Evolutionary conservation across 768 basidiomycete species (phyloP).

Genomic region (Calvatia gigantea): DNA sequence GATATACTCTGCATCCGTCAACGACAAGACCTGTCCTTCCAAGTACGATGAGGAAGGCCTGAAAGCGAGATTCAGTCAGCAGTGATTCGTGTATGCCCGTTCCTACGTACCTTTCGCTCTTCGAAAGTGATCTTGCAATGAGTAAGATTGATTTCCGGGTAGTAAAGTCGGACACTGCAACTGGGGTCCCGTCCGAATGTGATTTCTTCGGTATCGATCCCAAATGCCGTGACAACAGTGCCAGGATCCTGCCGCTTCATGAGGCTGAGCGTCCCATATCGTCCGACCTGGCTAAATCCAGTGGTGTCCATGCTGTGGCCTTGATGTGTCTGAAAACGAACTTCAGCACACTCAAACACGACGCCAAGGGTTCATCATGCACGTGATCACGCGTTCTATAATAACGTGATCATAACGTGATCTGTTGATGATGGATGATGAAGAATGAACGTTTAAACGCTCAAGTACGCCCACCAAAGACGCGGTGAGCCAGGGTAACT

Average conservation of each 20-base stretch:
- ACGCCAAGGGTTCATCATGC: neutral
- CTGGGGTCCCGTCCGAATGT: conserved; percentile 65
- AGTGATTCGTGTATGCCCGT: neutral
- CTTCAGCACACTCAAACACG: neutral
- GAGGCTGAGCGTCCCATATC: conserved; percentile 62
- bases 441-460: too few species aligned
- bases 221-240: conserved; percentile 58
- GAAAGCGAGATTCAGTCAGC: neutral
- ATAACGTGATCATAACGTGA: neutral
- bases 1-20: conserved; percentile 62
- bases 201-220: conserved; percentile 64
- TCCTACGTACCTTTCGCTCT: conserved; percentile 50
- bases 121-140: conserved; percentile 71
- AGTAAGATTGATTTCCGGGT: conserved; percentile 53
- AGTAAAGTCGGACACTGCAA: conserved; percentile 71
- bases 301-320: conserved; percentile 32
- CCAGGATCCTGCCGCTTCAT: conserved; percentile 48
- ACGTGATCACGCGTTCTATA: conserved; percentile 10
- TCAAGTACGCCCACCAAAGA: too few species aligned
- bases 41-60: conserved; percentile 69
- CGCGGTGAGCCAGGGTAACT: neutral
- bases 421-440: too few species aligned
- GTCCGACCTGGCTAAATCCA: conserved; percentile 52
- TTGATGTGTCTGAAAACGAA: neutral
- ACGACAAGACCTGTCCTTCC: conserved; percentile 55